A percentile compares a stretch with the other conserved stretches of the same genome.
Conservation (phyloP, 2,329 filamentous ascomycete species). For the Aureobasidium mangrovei region DNA sequence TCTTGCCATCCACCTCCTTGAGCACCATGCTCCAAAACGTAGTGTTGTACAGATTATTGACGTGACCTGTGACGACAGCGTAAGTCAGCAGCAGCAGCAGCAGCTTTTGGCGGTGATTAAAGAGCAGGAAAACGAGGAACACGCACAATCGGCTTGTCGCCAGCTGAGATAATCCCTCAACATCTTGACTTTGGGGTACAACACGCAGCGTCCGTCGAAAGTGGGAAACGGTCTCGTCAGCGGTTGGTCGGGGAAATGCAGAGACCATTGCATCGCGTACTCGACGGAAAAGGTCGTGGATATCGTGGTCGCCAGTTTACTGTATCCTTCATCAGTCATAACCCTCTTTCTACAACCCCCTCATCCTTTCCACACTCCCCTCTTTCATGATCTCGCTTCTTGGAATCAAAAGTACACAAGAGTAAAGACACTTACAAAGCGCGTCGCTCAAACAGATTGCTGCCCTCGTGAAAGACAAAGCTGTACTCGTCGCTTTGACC, state of each 20-base stretch:
- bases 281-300: constrained; percentile 90
- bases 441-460: constrained; percentile 75
- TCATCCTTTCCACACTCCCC: too few species aligned
- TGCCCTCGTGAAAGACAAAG: constrained; percentile 81
- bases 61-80: constrained; percentile 45
- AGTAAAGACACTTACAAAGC: constrained; percentile 48
- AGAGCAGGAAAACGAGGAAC: not conserved
- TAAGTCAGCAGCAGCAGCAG: not conserved
- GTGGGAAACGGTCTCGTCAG: constrained; percentile 70
- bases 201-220: constrained; percentile 86
- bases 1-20: constrained; percentile 43
- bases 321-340: constrained; percentile 29
- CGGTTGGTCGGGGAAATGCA: constrained; percentile 61
- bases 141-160: constrained; percentile 89
- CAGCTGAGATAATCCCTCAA: constrained; percentile 92
- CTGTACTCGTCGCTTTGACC: constrained; percentile 94
- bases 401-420: not conserved
- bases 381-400: too few species aligned
- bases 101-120: not conserved
- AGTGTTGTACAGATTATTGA: constrained; percentile 98
- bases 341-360: too few species aligned
- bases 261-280: constrained; percentile 74
- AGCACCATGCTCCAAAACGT: constrained; percentile 88
- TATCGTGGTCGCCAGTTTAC: constrained; percentile 83
- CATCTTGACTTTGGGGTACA: constrained; percentile 75